Evolutionary conservation across 257 asterid genomes (phyloP).

Genomic region (Avicennia marina): DNA sequence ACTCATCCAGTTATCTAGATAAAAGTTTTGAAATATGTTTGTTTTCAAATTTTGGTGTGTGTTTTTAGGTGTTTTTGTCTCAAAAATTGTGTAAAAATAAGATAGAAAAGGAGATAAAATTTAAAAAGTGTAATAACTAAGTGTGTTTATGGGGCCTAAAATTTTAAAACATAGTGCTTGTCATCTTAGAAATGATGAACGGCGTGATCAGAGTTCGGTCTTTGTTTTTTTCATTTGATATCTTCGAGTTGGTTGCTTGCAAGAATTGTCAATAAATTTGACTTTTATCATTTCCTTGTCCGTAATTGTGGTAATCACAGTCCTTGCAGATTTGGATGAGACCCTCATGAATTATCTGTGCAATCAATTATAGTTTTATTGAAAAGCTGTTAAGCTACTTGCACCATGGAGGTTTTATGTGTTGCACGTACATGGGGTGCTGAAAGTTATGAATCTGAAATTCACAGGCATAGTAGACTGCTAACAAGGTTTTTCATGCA

Average conservation of each 20-base stretch:
- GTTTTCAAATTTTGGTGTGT: too few species aligned
- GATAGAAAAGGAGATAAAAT: too few species aligned
- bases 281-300: background rate
- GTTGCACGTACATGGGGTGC: background rate
- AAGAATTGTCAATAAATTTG: background rate
- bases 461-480: conserved; percentile 17
- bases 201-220: too few species aligned
- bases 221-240: background rate
- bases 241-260: background rate
- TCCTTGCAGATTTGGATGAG: conserved; percentile 16
- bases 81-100: too few species aligned
- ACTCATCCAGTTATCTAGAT: background rate
- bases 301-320: conserved; percentile 34
- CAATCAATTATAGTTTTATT: background rate
- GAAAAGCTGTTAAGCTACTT: background rate
- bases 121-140: too few species aligned
- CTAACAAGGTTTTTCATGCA: conserved; percentile 37
- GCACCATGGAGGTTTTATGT: background rate
- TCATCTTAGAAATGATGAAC: too few species aligned
- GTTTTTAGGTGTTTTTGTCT: too few species aligned
- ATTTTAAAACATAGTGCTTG: too few species aligned
- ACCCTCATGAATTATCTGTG: background rate
- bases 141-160: too few species aligned
- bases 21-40: background rate
- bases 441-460: background rate